A percentile compares a stretch with the other conserved stretches of the same genome.
Evolutionary conservation across 2,329 filamentous ascomycete genomes (phyloP).

Genomic region (Meredithiella fracta): DNA sequence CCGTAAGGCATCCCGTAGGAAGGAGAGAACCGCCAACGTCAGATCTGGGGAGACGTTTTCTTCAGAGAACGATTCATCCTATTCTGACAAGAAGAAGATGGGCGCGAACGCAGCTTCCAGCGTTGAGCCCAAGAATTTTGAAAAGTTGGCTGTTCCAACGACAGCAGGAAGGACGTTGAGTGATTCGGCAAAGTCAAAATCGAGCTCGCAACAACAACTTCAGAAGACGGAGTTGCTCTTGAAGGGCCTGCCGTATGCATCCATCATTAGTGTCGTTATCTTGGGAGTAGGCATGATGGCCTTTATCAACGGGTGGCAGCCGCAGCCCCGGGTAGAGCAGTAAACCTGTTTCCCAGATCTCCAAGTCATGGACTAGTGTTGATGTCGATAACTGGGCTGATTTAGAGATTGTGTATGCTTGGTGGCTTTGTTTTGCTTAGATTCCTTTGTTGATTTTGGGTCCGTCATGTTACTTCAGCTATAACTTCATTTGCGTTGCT

Average conservation of each 20-base stretch:
- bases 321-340: constrained; percentile 21
- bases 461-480: background rate
- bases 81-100: background rate
- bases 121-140: constrained; percentile 22
- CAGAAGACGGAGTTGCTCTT: constrained; percentile 20
- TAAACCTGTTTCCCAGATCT: background rate
- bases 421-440: background rate
- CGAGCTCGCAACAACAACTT: constrained; percentile 7
- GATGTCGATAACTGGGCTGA: background rate
- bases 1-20: background rate
- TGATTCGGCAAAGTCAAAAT: background rate
- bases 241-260: constrained; percentile 55
- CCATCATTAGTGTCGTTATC: constrained; percentile 66
- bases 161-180: background rate
- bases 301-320: constrained; percentile 69
- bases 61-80: constrained; percentile 6
- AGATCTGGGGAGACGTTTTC: constrained; percentile 2
- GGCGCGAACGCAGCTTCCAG: background rate
- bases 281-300: constrained; percentile 74
- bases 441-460: constrained; percentile 2
- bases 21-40: background rate
- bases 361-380: background rate
- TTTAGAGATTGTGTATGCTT: too few species aligned
- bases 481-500: background rate
- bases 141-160: constrained; percentile 27